A percentile compares a stretch with the other conserved stretches of the same genome.
Conservation (phyloP, 305 asterid species). For the Fraxinus greggii region DNA sequence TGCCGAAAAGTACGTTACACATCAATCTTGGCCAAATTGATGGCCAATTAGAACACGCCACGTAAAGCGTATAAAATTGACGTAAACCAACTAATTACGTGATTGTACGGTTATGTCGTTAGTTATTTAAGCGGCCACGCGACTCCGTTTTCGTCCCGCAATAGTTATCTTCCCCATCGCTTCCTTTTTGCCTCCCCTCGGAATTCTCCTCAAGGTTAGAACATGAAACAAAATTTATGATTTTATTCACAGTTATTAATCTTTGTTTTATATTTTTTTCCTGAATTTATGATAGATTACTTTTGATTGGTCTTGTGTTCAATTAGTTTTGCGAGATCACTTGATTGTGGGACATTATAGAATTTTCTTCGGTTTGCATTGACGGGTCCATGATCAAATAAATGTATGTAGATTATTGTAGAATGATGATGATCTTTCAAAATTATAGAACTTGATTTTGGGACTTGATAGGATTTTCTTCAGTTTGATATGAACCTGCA, state of each 20-base stretch:
- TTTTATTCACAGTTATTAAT: background rate
- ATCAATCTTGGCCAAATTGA: conserved; percentile 1
- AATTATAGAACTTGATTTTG: background rate
- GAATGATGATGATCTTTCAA: background rate
- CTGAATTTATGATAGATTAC: background rate
- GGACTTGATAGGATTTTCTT: background rate
- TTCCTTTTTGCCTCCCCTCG: background rate
- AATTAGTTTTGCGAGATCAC: background rate
- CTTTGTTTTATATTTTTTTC: background rate
- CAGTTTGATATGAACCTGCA: background rate
- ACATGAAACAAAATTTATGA: background rate
- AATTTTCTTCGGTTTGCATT: background rate
- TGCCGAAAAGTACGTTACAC: background rate
- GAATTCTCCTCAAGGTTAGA: conserved; percentile 26
- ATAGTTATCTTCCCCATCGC: background rate
- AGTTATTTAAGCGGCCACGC: conserved; percentile 18
- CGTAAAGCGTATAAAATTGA: background rate
- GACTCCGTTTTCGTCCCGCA: background rate
- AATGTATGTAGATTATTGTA: background rate
- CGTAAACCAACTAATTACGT: background rate
- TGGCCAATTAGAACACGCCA: conserved; percentile 16
- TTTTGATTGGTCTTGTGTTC: background rate
- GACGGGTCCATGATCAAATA: background rate
- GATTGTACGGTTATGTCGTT: background rate
- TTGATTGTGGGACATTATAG: background rate